A percentile compares a stretch with the other conserved stretches of the same genome.
Evolutionary conservation across 208 protist species (phyloP).

Genomic region (Vickermania spadyakhi): DNA sequence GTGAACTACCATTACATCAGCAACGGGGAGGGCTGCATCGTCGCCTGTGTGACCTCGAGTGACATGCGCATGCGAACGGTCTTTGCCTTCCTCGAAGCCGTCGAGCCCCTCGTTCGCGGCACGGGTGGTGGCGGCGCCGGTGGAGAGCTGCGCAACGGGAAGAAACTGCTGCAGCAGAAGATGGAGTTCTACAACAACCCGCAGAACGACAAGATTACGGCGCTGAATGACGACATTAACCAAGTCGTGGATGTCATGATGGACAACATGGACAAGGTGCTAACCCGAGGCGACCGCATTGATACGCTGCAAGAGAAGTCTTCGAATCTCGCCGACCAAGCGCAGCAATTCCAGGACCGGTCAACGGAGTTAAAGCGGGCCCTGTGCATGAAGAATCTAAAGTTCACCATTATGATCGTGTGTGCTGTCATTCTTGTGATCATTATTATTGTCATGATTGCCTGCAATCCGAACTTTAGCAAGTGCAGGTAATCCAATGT

Average conservation of each 20-base stretch:
- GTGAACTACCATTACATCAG: conserved; percentile 91
- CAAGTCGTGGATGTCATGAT: conserved; percentile 91
- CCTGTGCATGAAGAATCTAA: conserved; percentile 86
- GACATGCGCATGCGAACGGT: conserved; percentile 89
- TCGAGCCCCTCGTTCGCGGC: conserved; percentile 75
- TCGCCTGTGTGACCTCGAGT: conserved; percentile 76
- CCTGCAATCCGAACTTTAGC: conserved; percentile 83
- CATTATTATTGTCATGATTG: conserved; percentile 77
- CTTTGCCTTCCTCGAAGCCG: conserved; percentile 85
- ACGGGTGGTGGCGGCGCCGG: conserved; percentile 27
- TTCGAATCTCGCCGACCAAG: conserved; percentile 65
- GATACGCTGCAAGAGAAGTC: conserved; percentile 87
- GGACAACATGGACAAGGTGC: conserved; percentile 90
- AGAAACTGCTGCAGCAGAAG: conserved; percentile 89
- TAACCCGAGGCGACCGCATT: conserved; percentile 78
- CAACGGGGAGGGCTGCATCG: conserved; percentile 81
- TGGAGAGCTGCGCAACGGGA: conserved; percentile 73
- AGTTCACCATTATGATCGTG: conserved; percentile 81
- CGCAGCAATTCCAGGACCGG: conserved; percentile 72
- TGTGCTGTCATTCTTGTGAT: conserved; percentile 55
- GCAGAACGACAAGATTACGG: conserved; percentile 87
- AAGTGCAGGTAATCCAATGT: conserved; percentile 32
- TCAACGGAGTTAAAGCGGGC: conserved; percentile 85
- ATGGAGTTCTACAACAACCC: conserved; percentile 92
- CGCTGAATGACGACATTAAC: conserved; percentile 85